Base-by-base conservation (phyloP, 73 alveolate genomes). In the Symbiodinium pilosum region DNA sequence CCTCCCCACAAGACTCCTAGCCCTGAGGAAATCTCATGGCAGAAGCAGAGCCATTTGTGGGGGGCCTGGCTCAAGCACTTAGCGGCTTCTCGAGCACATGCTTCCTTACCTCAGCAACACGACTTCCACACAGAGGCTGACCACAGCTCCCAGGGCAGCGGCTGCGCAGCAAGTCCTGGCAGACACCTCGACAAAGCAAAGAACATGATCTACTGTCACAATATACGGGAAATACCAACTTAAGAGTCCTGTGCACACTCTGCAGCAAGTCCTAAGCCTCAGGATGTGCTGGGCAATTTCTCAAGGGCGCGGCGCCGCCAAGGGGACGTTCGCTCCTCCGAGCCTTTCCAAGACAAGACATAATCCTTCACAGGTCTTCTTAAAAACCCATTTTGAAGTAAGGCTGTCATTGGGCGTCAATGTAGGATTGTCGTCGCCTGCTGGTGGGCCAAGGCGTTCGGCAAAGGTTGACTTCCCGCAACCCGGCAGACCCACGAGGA, bases 401-500 rank as follows among this genome's bases (percentile, higher is more conserved):
- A n/a, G 73, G 26, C 73, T 54, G 73, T 30, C 73, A n/a, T 16
- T 26, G 26, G 73, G 26, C 73, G 30, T 12, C n/a, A n/a, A n/a
- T 54, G 30, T 20, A 20, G n/a, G 1, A 52, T 52, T 52, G 69
- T 18, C 69, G 32, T 24, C 12, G 36, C 81, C 81, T 26, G 85
- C 41, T 8, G 85, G 42, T 54, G 94, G 94, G 7, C 83, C 97
- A 71, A 91, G 39, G 2, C n/a, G 77, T 24, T 91, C 73, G 28
- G 97, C 97, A 43, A 91, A 91, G 89, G 77, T 91, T 16, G 97
- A 68, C 89, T 91, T 91, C 34, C 97, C 97, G 21, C 83, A 91
- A 39, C 97, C 97, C 11, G 97, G 97, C 75, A 91, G n/a, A 0
- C 97, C 97, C 77, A 91, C 97, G n/a, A 91, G 52, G 52, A 91